These are phyloP conservation scores for Nakazawaea siamensis DNA, from an alignment of 805 yeast genomes.

Conservation along the genomic window DNA sequence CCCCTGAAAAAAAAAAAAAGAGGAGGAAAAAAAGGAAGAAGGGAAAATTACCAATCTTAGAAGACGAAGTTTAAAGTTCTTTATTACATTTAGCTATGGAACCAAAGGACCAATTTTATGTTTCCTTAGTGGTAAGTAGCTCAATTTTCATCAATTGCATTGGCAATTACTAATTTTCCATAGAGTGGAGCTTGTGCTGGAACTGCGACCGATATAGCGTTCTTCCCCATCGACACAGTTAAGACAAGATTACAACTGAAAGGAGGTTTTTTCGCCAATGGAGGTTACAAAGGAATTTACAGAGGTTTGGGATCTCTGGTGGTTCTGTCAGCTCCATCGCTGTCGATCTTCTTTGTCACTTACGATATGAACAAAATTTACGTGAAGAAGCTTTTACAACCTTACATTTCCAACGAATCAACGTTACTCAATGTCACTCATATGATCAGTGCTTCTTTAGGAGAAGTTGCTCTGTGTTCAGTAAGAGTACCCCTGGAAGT, in stretches of 20 bases:
- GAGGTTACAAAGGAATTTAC: conserved; percentile 89
- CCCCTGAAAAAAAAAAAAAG: no score
- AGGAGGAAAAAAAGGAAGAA: no score
- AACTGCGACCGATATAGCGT: conserved; percentile 86
- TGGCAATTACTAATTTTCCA: conserved; percentile 6
- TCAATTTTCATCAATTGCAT: background rate
- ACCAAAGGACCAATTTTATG: conserved; percentile 9
- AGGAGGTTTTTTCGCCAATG: conserved; percentile 89
- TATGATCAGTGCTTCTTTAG: conserved; percentile 82
- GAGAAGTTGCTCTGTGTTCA: conserved; percentile 89
- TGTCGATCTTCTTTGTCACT: conserved; percentile 70
- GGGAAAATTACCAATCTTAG: no score
- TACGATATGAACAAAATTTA: conserved; percentile 65
- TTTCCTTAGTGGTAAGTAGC: conserved; percentile 14
- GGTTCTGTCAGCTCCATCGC: conserved; percentile 90
- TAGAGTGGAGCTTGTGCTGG: conserved; percentile 97
- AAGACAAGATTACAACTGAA: conserved; percentile 93
- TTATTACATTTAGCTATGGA: background rate
- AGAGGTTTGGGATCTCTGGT: conserved; percentile 90
- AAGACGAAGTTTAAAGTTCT: no score
- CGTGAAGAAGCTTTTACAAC: conserved; percentile 16
- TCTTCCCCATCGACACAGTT: conserved; percentile 93
- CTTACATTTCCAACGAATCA: conserved; percentile 18
- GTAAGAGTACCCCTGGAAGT: conserved; percentile 97
- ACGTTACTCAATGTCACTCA: conserved; percentile 44